Base-by-base conservation (phyloP, 2,329 filamentous ascomycete species). In the Microsporum audouinii region DNA sequence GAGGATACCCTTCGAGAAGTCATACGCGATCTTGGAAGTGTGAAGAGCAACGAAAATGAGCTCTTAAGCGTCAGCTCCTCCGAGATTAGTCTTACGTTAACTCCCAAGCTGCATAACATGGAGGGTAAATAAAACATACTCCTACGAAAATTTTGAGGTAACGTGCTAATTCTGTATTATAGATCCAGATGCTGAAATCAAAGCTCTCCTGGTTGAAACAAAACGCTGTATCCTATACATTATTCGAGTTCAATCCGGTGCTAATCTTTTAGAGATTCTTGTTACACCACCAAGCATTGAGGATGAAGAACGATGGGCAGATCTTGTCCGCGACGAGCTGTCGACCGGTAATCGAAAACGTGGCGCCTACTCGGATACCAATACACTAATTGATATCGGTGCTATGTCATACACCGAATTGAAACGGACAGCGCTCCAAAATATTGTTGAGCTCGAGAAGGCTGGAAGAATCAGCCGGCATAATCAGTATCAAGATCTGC, bases 211-310 rank as follows among this genome's bases (percentile, higher is more conserved):
- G 73, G 97, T 96, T 85, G 94, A 97, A 76, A 97, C 94, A 2
- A 99, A 99, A 77, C 86, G 94, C 68, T 96, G 94, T 71, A 88
- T 97, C 45, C 79, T 99, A 64, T 99, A 97, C 75, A 97, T 99
- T 72, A 97, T 99, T 71, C 88, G 94, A 62, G 88, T 99, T 39
- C 95, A 99, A 74, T 90, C 89, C 1, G 94, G 94, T 6, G 78
- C 86, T 58, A 96, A 92, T 68, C 82, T 99, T n/a, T 85, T 97
- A 73, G 91, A 97, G 64, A 96, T 99, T 64, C 84, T 99, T 67
- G 87, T 96, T 65, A 95, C 94, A 70, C 90, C 90, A 14, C 91
- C 96, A 65, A 85, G 82, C 0, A 80, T 84, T 34, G 91, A 96
- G 70, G 94, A 99, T 68, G 91, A 96, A 71, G 83, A 88, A 66